phyloP scores from a whole-genome alignment of 1,284 basidiomycete genomes.

The Schizopora paradoxa region DNA sequence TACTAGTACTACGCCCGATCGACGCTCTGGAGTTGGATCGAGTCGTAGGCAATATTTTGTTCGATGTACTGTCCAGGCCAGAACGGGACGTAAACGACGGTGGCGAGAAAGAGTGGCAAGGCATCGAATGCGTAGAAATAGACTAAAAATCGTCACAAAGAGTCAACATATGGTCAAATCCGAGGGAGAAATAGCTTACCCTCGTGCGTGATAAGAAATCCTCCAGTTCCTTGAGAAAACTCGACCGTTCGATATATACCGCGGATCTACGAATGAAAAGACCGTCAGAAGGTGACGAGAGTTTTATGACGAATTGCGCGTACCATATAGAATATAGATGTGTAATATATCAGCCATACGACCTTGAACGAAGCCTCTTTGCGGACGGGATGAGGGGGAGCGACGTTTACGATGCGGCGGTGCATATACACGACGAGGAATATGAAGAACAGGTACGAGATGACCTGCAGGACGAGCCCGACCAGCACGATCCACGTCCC shows the following conservation, averaged over 20 bases:
- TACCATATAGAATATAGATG: slow-evolving; percentile 17
- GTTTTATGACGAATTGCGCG: not conserved
- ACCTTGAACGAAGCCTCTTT: no score
- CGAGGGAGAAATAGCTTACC: slow-evolving; percentile 4
- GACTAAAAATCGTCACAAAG: slow-evolving; percentile 22
- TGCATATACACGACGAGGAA: not conserved
- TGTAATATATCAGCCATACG: slow-evolving; percentile 14
- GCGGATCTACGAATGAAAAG: slow-evolving; percentile 34
- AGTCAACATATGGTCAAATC: no score
- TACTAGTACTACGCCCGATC: no score
- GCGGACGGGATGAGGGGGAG: no score
- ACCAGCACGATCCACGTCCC: not conserved
- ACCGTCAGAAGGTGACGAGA: not conserved
- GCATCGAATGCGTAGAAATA: slow-evolving; percentile 42
- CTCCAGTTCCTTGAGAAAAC: slow-evolving; percentile 32
- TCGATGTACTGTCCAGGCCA: slow-evolving; percentile 33
- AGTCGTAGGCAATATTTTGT: no score
- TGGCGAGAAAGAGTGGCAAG: slow-evolving; percentile 35
- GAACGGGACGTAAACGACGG: slow-evolving; percentile 27
- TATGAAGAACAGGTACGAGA: not conserved
- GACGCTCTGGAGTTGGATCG: no score
- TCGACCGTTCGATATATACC: slow-evolving; percentile 35
- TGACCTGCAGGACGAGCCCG: not conserved
- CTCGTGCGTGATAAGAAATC: slow-evolving; percentile 35
- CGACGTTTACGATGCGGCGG: not conserved